Conservation (phyloP, 805 yeast species). For the Vanderwaltozyma yarrowii region DNA sequence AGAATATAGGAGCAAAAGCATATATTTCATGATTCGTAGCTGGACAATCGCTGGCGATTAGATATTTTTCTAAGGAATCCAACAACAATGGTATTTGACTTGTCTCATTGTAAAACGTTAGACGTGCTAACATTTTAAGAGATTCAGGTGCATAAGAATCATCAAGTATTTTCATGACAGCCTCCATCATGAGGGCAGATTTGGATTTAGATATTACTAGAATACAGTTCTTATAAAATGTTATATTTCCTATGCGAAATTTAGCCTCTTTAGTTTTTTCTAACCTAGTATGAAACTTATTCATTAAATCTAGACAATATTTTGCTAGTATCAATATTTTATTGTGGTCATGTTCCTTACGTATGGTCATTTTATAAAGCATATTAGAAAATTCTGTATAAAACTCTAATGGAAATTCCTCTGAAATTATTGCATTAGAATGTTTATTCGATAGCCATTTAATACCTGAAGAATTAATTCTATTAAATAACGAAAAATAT, state of each 20-base stretch:
- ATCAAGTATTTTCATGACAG: conserved; percentile 2
- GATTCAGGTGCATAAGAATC: not conserved
- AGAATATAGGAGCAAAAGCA: conserved; percentile 3
- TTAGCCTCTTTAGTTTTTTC: not conserved
- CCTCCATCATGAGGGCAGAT: conserved; percentile 9
- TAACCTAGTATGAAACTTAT: conserved; percentile 4
- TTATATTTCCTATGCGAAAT: conserved; percentile 1
- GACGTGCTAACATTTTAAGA: conserved; percentile 4
- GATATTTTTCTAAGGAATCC: not conserved
- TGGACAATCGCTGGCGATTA: not conserved
- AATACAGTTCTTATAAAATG: conserved; percentile 13
- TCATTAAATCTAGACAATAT: conserved; percentile 13
- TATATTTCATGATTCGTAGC: not conserved
- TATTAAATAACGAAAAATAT: conserved; percentile 18
- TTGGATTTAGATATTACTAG: conserved; percentile 8
- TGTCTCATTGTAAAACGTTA: conserved; percentile 10
- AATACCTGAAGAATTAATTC: conserved; percentile 12
- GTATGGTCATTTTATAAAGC: conserved; percentile 14
- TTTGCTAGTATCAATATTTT: conserved; percentile 11
- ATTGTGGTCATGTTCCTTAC: not conserved
- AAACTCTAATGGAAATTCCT: conserved; percentile 16
- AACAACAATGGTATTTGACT: too few relatives aligned
- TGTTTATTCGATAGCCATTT: conserved; percentile 16
- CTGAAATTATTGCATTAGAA: conserved; percentile 1
- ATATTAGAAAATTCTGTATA: conserved; percentile 19